Evolutionary conservation across 306 rosid species (phyloP).

Genomic region (Delonix regia): DNA sequence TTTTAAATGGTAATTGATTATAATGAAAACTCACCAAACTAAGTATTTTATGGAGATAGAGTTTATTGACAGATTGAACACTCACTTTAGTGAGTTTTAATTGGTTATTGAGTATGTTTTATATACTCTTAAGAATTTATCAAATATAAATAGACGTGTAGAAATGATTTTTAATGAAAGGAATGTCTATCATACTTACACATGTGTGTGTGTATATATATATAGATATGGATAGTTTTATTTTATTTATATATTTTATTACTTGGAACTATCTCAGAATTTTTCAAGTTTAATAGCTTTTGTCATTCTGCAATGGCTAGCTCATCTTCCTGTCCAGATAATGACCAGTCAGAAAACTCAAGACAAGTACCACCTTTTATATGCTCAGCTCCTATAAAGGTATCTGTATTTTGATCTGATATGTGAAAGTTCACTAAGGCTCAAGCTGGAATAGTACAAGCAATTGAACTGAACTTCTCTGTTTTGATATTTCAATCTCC

Average conservation of each 20-base stretch:
- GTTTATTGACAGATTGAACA: too few relatives aligned
- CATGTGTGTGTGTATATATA: too few relatives aligned
- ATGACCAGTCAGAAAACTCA: not conserved
- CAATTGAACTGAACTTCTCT: not conserved
- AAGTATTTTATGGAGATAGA: too few relatives aligned
- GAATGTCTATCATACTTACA: too few relatives aligned
- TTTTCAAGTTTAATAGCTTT: not conserved
- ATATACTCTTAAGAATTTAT: too few relatives aligned
- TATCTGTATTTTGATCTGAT: not conserved
- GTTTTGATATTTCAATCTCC: not conserved
- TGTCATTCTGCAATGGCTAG: not conserved
- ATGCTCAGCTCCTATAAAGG: slow-evolving; percentile 61
- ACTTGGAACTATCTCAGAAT: not conserved
- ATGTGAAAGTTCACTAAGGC: not conserved
- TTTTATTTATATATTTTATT: not conserved
- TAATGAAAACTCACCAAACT: too few relatives aligned
- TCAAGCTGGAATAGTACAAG: not conserved
- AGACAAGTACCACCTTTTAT: slow-evolving; percentile 45
- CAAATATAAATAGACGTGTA: too few relatives aligned
- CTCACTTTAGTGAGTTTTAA: too few relatives aligned
- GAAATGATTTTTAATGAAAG: too few relatives aligned
- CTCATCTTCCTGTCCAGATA: not conserved
- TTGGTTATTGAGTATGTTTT: too few relatives aligned
- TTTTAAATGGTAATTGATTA: too few relatives aligned
- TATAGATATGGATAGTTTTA: too few relatives aligned